These are phyloP conservation scores for Cotoneaster glaucophyllus DNA, from an alignment of 306 rosid species.

Conservation along the genomic window DNA sequence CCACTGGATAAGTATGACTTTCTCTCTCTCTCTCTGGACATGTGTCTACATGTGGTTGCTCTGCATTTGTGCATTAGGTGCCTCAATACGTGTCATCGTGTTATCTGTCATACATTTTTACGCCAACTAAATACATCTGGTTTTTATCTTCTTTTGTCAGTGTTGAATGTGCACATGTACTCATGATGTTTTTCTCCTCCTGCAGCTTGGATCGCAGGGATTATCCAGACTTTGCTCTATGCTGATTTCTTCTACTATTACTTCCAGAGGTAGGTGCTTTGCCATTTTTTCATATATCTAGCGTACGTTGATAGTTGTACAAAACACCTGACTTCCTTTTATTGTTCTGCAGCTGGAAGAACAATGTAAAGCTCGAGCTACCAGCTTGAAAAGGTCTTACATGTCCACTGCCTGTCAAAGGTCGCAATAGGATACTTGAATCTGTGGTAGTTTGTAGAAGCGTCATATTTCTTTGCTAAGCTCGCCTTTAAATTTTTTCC, in stretches of 20 bases:
- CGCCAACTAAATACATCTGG: background rate
- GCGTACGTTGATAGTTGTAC: slow-evolving; percentile 5
- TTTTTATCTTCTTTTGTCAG: background rate
- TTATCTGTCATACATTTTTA: background rate
- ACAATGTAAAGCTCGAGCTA: slow-evolving; percentile 65
- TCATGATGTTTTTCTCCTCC: background rate
- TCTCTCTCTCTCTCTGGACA: slow-evolving; percentile 9
- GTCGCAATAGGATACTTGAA: slow-evolving; percentile 1
- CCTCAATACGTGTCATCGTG: background rate
- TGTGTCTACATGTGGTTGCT: background rate
- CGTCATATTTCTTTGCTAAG: background rate
- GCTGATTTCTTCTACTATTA: slow-evolving; percentile 92
- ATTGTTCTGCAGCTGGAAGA: slow-evolving; percentile 68
- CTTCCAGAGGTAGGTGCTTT: slow-evolving; percentile 58
- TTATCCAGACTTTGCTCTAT: slow-evolving; percentile 73
- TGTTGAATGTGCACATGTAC: background rate
- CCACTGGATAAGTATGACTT: slow-evolving; percentile 76
- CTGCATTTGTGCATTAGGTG: background rate
- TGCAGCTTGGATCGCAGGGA: slow-evolving; percentile 87
- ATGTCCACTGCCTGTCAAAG: background rate
- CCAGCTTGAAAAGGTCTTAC: slow-evolving; percentile 55
- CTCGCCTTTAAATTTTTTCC: background rate
- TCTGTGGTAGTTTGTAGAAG: background rate
- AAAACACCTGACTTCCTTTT: slow-evolving; percentile 5
- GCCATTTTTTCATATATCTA: background rate